These are phyloP conservation scores for Venustampulla echinocandica DNA, from an alignment of 495 filamentous ascomycete species.

Conservation along the genomic window DNA sequence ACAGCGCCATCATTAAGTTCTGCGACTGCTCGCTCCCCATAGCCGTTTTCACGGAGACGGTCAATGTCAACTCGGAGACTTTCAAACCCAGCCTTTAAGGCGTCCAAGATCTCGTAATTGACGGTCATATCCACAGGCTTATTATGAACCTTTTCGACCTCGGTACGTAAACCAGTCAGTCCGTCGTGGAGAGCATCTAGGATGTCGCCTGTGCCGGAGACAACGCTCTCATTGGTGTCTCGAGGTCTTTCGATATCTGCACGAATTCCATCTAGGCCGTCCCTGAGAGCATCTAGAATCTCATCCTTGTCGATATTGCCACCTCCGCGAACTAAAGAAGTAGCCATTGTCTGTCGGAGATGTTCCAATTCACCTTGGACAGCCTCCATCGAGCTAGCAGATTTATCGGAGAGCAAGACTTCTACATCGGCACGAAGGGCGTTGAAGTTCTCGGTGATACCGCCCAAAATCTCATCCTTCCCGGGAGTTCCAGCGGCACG, in stretches of 20 bases:
- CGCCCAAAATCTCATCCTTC: slow-evolving; percentile 72
- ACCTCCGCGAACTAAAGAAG: slow-evolving; percentile 52
- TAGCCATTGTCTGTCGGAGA: slow-evolving; percentile 65
- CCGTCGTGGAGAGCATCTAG: slow-evolving; percentile 79
- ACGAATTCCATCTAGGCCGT: slow-evolving; percentile 59
- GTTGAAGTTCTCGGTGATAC: slow-evolving; percentile 63
- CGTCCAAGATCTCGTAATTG: slow-evolving; percentile 77
- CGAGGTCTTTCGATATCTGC: slow-evolving; percentile 48
- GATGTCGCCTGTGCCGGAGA: slow-evolving; percentile 61
- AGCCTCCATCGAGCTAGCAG: slow-evolving; percentile 46
- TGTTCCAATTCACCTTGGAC: slow-evolving; percentile 72
- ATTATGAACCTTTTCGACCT: slow-evolving; percentile 68
- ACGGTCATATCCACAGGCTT: slow-evolving; percentile 73
- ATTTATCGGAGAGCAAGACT: slow-evolving; percentile 32
- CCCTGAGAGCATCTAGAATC: slow-evolving; percentile 58
- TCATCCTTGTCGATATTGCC: slow-evolving; percentile 45
- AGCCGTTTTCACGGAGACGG: slow-evolving; percentile 47
- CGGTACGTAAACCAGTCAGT: slow-evolving; percentile 59
- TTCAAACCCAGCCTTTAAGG: slow-evolving; percentile 69
- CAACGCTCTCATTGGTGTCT: slow-evolving; percentile 47
- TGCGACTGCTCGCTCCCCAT: slow-evolving; percentile 50
- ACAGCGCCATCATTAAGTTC: slow-evolving; percentile 35
- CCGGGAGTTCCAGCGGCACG: slow-evolving; percentile 54
- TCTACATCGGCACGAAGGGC: slow-evolving; percentile 65
- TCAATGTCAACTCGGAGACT: slow-evolving; percentile 69